Conservation (phyloP, 148 eudicot genomes). For the Nyssa sinensis region DNA sequence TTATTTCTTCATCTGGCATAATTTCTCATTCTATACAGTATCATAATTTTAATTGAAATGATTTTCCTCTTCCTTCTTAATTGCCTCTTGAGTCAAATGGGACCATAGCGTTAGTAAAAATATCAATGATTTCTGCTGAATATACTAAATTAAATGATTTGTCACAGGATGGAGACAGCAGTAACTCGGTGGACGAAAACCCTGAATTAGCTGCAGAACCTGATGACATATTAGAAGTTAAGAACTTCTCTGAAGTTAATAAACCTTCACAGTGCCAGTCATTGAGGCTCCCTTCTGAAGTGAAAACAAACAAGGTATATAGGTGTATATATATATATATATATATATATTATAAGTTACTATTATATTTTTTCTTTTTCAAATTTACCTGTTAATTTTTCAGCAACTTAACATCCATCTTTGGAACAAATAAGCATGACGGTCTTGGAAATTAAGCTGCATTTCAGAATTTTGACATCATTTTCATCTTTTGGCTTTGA, state of each 20-base stretch:
- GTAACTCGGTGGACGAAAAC: conserved; percentile 25
- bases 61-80: neutral
- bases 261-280: conserved; percentile 38
- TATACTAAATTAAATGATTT: neutral
- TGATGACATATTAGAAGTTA: conserved; percentile 31
- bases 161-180: conserved; percentile 33
- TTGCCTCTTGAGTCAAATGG: neutral
- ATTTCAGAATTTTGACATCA: neutral
- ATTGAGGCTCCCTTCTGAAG: conserved; percentile 36
- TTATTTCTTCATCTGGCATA: neutral
- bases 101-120: neutral
- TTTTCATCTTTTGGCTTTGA: neutral
- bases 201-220: conserved; percentile 30
- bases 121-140: neutral
- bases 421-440: neutral
- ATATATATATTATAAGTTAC: too few species aligned
- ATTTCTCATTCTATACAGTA: neutral
- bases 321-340: too few species aligned
- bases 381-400: neutral
- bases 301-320: conserved; percentile 32
- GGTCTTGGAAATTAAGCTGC: neutral
- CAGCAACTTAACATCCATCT: neutral
- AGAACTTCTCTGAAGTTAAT: conserved; percentile 31
- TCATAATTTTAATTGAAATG: neutral
- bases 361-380: too few species aligned